Evolutionary conservation across 2,329 filamentous ascomycete genomes (phyloP).

Genomic region (Seiridium unicorne): DNA sequence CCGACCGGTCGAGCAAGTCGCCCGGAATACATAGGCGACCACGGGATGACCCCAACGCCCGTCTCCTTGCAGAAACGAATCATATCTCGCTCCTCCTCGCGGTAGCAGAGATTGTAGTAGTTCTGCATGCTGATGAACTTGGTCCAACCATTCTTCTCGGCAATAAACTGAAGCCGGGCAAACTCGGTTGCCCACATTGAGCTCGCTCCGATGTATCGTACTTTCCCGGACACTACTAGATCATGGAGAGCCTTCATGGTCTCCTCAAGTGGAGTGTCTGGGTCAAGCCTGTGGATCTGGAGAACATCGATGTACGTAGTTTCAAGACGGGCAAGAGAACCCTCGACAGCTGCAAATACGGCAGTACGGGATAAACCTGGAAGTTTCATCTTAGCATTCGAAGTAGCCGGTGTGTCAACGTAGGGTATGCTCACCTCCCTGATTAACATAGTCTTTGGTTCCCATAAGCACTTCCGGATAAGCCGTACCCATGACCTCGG

Average conservation of each 20-base stretch:
- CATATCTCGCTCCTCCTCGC: conserved; percentile 57
- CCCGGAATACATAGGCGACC: conserved; percentile 36
- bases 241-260: conserved; percentile 64
- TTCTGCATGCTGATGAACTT: conserved; percentile 64
- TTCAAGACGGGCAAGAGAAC: conserved; percentile 27
- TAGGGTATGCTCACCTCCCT: neutral
- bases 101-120: conserved; percentile 58
- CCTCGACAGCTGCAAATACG: conserved; percentile 37
- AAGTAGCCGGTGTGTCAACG: too few relatives aligned
- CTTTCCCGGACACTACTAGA: conserved; percentile 55
- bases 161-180: conserved; percentile 51
- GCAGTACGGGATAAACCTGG: conserved; percentile 31
- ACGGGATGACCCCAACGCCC: conserved; percentile 37
- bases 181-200: conserved; percentile 54
- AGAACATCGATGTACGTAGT: conserved; percentile 47
- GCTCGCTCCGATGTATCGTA: conserved; percentile 52
- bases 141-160: conserved; percentile 55
- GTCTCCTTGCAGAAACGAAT: conserved; percentile 39
- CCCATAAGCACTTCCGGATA: conserved; percentile 16
- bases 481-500: conserved; percentile 25
- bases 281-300: conserved; percentile 58
- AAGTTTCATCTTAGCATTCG: neutral
- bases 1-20: conserved; percentile 32
- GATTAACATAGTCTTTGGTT: conserved; percentile 38
- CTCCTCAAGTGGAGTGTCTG: conserved; percentile 52